These are phyloP conservation scores for Bipolaris bicolor DNA, from an alignment of 2,329 filamentous ascomycete genomes.

Conservation along the genomic window DNA sequence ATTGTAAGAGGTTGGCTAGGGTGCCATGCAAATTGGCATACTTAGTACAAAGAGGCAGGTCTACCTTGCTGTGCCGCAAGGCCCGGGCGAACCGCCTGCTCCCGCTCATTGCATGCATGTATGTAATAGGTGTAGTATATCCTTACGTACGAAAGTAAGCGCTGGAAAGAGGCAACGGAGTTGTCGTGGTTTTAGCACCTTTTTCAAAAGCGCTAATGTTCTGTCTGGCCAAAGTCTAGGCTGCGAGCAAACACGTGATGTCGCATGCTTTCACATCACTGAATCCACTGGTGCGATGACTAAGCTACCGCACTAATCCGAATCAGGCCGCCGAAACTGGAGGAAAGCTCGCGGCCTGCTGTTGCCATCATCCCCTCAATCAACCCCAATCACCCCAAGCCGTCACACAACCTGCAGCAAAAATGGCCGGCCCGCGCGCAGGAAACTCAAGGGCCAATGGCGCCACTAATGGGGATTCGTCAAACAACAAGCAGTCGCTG, in stretches of 20 bases:
- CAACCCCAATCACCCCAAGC: conserved; percentile 17
- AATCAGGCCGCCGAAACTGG: conserved; percentile 21
- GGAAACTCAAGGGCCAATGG: conserved; percentile 79
- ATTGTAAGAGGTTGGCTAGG: conserved; percentile 11
- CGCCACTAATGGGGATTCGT: conserved; percentile 76
- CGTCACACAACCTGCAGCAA: conserved; percentile 35
- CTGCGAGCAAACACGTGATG: conserved; percentile 1
- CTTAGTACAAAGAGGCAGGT: not conserved
- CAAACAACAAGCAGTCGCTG: conserved; percentile 88
- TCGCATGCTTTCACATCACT: not conserved
- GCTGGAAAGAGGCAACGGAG: not conserved
- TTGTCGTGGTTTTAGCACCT: not conserved
- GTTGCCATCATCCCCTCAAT: conserved; percentile 20
- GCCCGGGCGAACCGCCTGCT: not conserved
- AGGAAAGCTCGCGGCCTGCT: conserved; percentile 10
- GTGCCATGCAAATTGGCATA: not conserved
- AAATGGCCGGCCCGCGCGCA: conserved; percentile 45
- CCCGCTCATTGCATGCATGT: not conserved
- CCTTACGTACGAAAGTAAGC: not conserved
- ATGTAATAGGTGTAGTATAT: no score
- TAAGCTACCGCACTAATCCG: conserved; percentile 15
- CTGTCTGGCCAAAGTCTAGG: no score
- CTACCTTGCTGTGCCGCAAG: not conserved
- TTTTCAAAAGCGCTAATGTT: no score
- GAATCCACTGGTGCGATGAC: not conserved